Percentiles rank a stretch among this genome's conserved stretches.
Conservation (phyloP, 257 asterid genomes). For the Vinca minor region DNA sequence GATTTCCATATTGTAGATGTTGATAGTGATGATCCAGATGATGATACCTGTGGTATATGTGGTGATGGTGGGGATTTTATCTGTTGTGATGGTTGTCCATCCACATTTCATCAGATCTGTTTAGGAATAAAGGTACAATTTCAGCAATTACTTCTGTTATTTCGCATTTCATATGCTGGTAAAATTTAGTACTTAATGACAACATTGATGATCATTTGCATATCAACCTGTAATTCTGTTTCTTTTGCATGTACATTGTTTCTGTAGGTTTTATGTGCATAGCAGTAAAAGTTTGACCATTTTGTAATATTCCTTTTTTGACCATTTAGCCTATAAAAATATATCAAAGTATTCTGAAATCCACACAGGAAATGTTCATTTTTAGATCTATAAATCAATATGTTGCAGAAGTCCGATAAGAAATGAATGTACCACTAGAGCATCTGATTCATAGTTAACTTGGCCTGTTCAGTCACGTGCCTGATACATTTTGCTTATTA, state of each 20-base stretch:
- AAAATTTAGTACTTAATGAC: neutral
- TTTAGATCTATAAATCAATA: neutral
- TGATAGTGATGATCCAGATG: constrained; percentile 87
- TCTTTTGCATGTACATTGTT: neutral
- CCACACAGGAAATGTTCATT: neutral
- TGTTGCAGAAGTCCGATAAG: neutral
- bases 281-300: no score
- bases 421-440: neutral
- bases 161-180: neutral
- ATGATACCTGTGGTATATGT: constrained; percentile 85
- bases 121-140: constrained; percentile 58
- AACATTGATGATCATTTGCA: neutral
- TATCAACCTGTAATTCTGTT: neutral
- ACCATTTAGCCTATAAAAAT: neutral
- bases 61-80: constrained; percentile 98
- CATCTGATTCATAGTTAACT: neutral
- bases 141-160: neutral
- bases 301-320: no score
- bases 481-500: neutral
- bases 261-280: neutral
- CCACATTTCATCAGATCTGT: constrained; percentile 91
- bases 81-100: constrained; percentile 96
- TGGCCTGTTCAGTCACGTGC: neutral
- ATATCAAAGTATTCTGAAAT: neutral
- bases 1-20: constrained; percentile 50